phyloP scores from a whole-genome alignment of 148 eudicot species.

The Arctostaphylos glauca region DNA sequence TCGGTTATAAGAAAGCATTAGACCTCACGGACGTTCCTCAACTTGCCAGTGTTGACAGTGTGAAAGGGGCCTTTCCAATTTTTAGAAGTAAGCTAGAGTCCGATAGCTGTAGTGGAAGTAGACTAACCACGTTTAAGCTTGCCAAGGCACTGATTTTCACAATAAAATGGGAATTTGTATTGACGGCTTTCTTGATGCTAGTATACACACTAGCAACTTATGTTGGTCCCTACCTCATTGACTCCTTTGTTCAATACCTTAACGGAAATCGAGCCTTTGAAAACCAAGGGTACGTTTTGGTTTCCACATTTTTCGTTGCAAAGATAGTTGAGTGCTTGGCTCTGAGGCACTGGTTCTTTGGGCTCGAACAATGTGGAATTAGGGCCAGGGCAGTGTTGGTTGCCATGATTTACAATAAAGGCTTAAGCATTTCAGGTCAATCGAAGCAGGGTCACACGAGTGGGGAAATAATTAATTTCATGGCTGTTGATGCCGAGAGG shows the following conservation, averaged over 20 bases:
- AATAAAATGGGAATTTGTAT: conserved; percentile 36
- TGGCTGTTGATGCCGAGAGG: conserved; percentile 59
- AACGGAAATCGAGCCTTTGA: conserved; percentile 34
- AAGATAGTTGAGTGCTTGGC: conserved; percentile 51
- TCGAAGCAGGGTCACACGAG: conserved; percentile 52
- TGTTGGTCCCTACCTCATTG: conserved; percentile 53
- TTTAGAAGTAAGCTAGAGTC: conserved; percentile 37
- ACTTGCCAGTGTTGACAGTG: conserved; percentile 41
- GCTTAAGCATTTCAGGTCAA: conserved; percentile 47
- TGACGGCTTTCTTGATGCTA: conserved; percentile 35
- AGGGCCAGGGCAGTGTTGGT: conserved; percentile 44
- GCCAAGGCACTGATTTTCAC: conserved; percentile 41
- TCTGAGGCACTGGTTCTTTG: conserved; percentile 49
- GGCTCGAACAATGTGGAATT: conserved; percentile 41
- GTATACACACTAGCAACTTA: conserved; percentile 38
- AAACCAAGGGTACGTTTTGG: conserved; percentile 40
- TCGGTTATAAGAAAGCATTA: conserved; percentile 45
- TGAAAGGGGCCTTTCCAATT: conserved; percentile 34
- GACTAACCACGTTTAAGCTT: conserved; percentile 40
- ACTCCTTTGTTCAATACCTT: conserved; percentile 56
- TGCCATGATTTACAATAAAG: conserved; percentile 50
- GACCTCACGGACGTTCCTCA: conserved; percentile 64
- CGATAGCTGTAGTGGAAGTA: conserved; percentile 21
- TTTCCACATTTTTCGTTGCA: conserved; percentile 39
- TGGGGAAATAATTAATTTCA: conserved; percentile 59